Conservation (phyloP, 1,139 yeast species). For the Kodamaea arcana region DNA sequence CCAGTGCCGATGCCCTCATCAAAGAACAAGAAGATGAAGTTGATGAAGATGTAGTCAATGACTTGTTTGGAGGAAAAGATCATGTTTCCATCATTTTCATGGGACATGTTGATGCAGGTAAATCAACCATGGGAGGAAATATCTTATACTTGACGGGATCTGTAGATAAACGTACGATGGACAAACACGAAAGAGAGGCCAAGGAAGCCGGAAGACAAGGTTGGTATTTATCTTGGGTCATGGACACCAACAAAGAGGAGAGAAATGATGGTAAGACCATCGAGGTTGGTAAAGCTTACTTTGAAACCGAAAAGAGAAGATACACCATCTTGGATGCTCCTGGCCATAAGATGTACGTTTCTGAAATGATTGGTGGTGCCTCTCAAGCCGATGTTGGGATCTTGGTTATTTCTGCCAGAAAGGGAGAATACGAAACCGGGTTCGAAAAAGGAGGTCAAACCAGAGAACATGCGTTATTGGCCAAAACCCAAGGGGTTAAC, state of each 20-base stretch:
- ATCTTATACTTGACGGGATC: conserved; percentile 89
- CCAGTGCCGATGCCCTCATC: conserved; percentile 44
- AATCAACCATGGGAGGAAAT: conserved; percentile 99
- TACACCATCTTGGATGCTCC: conserved; percentile 98
- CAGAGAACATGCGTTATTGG: conserved; percentile 95
- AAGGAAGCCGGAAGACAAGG: conserved; percentile 99
- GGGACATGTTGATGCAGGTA: conserved; percentile 99
- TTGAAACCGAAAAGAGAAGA: conserved; percentile 96
- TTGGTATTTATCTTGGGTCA: conserved; percentile 98
- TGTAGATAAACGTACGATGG: conserved; percentile 98
- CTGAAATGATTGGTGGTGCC: conserved; percentile 99
- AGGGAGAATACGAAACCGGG: conserved; percentile 99
- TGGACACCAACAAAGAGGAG: conserved; percentile 99
- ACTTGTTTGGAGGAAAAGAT: conserved; percentile 95
- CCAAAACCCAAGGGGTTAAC: conserved; percentile 97
- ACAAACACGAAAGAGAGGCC: conserved; percentile 96
- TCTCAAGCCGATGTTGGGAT: conserved; percentile 99
- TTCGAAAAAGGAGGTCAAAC: conserved; percentile 99
- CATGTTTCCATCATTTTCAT: conserved; percentile 94
- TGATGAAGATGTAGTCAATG: conserved; percentile 84
- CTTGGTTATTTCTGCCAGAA: conserved; percentile 94
- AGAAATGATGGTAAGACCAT: conserved; percentile 98
- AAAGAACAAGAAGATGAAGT: conserved; percentile 82
- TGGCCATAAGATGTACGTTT: conserved; percentile 97
- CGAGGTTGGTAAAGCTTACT: conserved; percentile 96